Base-by-base conservation (phyloP, 2,329 filamentous ascomycete genomes). In the Sphaceloma murrayae region DNA sequence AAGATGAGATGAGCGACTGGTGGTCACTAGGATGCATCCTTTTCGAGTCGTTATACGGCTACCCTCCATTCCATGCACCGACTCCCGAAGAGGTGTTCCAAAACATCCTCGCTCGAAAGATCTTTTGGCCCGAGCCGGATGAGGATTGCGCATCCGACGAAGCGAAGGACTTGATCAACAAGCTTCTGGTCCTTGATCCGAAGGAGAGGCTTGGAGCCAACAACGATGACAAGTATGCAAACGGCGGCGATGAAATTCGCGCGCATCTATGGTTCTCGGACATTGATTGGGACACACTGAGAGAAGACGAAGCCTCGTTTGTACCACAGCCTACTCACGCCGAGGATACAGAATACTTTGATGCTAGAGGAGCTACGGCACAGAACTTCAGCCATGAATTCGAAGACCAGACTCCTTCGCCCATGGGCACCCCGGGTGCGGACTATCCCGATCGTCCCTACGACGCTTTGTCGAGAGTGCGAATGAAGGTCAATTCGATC, bases 1-100 rank as follows among this genome's bases (percentile, higher is more conserved):
- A 98, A 62, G 91, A 98, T 57, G 89, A 96, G 62, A 91, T 89
- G 53, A 96, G 91, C 59, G 91, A 98, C 77, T 98, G 91, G 91
- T 98, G 91, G 91, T 96, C 91, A 16, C 74, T 98, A n/a, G 91
- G 91, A 1, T 98, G 93, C 61, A 96, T 98, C 54, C 69, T 96
- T 63, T 98, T 95, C 56, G 91, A 98, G 57, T 95, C 94, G 53
- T 68, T 98, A 2, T 96, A 85, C 57, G 91, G 91, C 1, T 82
- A 85, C 47, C 91, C 91, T 1, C 91, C 91, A 0, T 98, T 98
- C 62, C 87, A 96, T 60, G 91, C 86, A 1, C 70, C 74, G 14
- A 87, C 88, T 36, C 86, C 91, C 0, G 91, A 98, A 54, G 74
- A 91, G 54, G 91, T 98, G 1, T 98, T 98, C 58, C 85, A 95